A percentile compares a stretch with the other conserved stretches of the same genome.
Evolutionary conservation across 2,329 filamentous ascomycete species (phyloP).

Genomic region (Xylariaceae sp.): DNA sequence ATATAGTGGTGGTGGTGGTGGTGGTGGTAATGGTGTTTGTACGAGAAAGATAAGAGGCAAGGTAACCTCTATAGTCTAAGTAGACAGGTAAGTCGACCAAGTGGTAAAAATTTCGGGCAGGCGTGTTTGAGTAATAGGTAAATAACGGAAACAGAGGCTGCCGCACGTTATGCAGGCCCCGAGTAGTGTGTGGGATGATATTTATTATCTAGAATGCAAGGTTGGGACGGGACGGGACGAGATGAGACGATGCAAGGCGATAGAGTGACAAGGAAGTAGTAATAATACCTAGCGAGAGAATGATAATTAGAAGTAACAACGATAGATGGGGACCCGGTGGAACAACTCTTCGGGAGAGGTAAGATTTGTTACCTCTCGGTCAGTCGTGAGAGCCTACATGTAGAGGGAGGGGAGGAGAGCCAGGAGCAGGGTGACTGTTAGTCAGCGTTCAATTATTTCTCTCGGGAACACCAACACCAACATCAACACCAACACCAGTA

Average conservation of each 20-base stretch:
- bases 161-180: constrained; percentile 18
- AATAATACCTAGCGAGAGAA: too few species aligned
- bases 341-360: neutral
- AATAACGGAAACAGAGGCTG: constrained; percentile 6
- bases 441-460: neutral
- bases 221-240: constrained; percentile 24
- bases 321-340: neutral
- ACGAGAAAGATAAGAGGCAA: too few species aligned
- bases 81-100: too few species aligned
- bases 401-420: neutral
- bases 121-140: neutral
- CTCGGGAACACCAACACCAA: neutral
- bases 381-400: neutral
- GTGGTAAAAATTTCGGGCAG: too few species aligned
- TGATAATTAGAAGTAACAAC: too few species aligned
- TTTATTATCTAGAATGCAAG: constrained; percentile 7
- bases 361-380: too few species aligned
- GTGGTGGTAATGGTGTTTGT: too few species aligned
- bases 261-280: neutral
- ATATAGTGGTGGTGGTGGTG: too few species aligned
- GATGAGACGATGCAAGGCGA: constrained; percentile 8
- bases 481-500: too few species aligned
- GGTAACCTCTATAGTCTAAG: too few species aligned
- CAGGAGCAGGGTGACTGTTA: neutral
- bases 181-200: constrained; percentile 11